phyloP scores from a whole-genome alignment of 2,329 filamentous ascomycete species.

The Clonostachys solani region DNA sequence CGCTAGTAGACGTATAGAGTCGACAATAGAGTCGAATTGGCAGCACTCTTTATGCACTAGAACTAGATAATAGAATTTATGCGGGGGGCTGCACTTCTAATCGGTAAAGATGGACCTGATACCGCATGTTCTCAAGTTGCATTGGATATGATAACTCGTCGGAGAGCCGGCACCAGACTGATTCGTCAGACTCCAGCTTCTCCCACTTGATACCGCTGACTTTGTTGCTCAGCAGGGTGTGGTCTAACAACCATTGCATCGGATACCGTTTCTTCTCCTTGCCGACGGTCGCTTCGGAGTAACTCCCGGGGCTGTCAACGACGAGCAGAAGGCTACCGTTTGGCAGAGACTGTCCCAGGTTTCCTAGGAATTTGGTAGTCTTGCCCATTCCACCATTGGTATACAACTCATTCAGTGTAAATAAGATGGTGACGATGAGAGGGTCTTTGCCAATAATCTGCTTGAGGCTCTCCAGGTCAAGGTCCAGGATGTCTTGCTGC shows the following conservation, averaged over 20 bases:
- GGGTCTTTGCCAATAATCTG: slow-evolving; percentile 24
- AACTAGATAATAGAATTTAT: background rate
- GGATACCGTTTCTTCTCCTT: slow-evolving; percentile 67
- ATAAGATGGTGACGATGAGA: slow-evolving; percentile 75
- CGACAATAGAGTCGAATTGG: background rate
- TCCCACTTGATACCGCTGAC: slow-evolving; percentile 54
- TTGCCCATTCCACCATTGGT: slow-evolving; percentile 65
- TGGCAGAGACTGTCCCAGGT: slow-evolving; percentile 54
- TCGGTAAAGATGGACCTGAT: slow-evolving; percentile 82
- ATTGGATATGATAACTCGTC: slow-evolving; percentile 73
- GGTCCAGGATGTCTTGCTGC: slow-evolving; percentile 43
- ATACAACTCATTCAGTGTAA: slow-evolving; percentile 95
- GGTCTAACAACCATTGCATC: slow-evolving; percentile 90
- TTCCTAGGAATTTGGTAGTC: slow-evolving; percentile 73
- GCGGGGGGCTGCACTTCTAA: slow-evolving; percentile 6
- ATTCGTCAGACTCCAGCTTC: slow-evolving; percentile 71
- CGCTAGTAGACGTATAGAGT: slow-evolving; percentile 6
- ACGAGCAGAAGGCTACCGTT: slow-evolving; percentile 70
- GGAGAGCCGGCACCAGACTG: slow-evolving; percentile 77
- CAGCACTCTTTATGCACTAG: background rate
- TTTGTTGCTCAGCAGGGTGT: slow-evolving; percentile 55
- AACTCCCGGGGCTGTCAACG: slow-evolving; percentile 89
- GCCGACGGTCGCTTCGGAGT: slow-evolving; percentile 75
- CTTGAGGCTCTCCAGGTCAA: slow-evolving; percentile 27
- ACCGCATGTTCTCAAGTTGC: slow-evolving; percentile 88